Evolutionary conservation across 1,284 basidiomycete species (phyloP).

Genomic region (Cryptococcus sp.): DNA sequence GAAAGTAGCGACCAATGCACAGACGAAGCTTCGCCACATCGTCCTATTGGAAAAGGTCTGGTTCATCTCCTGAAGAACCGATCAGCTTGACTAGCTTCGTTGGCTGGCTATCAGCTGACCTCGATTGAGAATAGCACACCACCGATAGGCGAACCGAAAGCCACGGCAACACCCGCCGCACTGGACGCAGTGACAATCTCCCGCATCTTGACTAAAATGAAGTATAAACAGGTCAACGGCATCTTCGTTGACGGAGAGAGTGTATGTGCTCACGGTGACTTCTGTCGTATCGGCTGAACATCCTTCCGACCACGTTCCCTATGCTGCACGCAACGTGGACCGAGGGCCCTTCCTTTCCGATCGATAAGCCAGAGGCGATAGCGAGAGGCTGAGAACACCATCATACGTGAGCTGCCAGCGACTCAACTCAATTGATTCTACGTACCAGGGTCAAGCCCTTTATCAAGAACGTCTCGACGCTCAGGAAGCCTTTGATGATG

Average conservation of each 20-base stretch:
- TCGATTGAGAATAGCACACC: slow-evolving; percentile 86
- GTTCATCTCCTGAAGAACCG: slow-evolving; percentile 86
- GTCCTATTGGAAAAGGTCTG: slow-evolving; percentile 94
- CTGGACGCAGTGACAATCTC: slow-evolving; percentile 94
- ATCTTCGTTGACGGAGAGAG: background rate
- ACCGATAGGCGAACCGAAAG: slow-evolving; percentile 96
- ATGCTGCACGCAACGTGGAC: slow-evolving; percentile 97
- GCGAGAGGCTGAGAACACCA: slow-evolving; percentile 76
- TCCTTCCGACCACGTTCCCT: slow-evolving; percentile 79
- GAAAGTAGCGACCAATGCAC: slow-evolving; percentile 93
- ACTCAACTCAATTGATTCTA: slow-evolving; percentile 61
- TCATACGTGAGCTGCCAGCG: too few relatives aligned
- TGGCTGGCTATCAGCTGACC: slow-evolving; percentile 36
- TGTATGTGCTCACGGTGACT: slow-evolving; percentile 73
- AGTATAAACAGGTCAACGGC: background rate
- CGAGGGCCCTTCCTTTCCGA: slow-evolving; percentile 98
- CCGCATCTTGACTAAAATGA: slow-evolving; percentile 78
- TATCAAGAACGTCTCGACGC: slow-evolving; percentile 83
- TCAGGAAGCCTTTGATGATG: slow-evolving; percentile 92
- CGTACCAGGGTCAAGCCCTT: slow-evolving; percentile 88
- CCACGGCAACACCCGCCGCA: slow-evolving; percentile 95
- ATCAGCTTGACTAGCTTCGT: background rate
- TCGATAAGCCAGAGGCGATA: slow-evolving; percentile 96
- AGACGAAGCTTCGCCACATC: slow-evolving; percentile 98
- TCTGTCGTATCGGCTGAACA: slow-evolving; percentile 78